These are phyloP conservation scores for Cystofilobasidium bisporidii DNA, from an alignment of 768 basidiomycete genomes.

Conservation along the genomic window DNA sequence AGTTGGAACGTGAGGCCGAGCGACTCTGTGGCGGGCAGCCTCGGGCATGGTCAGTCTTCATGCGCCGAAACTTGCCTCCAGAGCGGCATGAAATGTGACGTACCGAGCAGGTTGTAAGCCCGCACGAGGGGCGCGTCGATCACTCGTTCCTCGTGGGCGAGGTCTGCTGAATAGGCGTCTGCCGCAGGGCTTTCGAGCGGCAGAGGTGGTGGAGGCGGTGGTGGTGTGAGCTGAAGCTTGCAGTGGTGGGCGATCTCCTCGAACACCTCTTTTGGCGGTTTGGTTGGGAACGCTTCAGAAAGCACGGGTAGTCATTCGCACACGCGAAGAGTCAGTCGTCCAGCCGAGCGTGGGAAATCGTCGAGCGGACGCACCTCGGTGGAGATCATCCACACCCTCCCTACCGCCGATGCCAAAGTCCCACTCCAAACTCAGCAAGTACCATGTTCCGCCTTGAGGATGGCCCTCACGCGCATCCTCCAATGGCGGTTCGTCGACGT, in stretches of 20 bases:
- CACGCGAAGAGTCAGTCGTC: background rate
- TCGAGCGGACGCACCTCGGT: slow-evolving; percentile 29
- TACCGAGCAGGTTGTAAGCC: slow-evolving; percentile 80
- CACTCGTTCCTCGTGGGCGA: slow-evolving; percentile 6
- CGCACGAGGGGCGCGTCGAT: slow-evolving; percentile 77
- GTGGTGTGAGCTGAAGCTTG: slow-evolving; percentile 8
- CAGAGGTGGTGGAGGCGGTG: background rate
- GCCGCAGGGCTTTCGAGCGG: background rate
- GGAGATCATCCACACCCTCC: slow-evolving; percentile 12
- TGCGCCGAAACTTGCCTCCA: too few relatives aligned
- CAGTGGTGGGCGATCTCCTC: slow-evolving; percentile 22
- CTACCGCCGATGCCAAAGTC: slow-evolving; percentile 56
- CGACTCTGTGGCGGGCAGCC: slow-evolving; percentile 59
- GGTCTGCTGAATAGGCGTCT: background rate
- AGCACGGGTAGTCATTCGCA: background rate
- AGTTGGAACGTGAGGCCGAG: slow-evolving; percentile 87
- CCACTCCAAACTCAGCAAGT: slow-evolving; percentile 45
- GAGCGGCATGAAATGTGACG: slow-evolving; percentile 36
- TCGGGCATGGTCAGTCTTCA: too few relatives aligned
- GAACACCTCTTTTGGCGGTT: slow-evolving; percentile 26
- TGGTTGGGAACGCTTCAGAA: slow-evolving; percentile 29
- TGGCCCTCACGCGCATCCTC: slow-evolving; percentile 8
- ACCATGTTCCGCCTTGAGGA: slow-evolving; percentile 59
- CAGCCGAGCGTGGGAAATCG: background rate
- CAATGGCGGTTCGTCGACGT: background rate